phyloP scores from a whole-genome alignment of 2,329 filamentous ascomycete genomes.

The Aspergillus awamori region DNA sequence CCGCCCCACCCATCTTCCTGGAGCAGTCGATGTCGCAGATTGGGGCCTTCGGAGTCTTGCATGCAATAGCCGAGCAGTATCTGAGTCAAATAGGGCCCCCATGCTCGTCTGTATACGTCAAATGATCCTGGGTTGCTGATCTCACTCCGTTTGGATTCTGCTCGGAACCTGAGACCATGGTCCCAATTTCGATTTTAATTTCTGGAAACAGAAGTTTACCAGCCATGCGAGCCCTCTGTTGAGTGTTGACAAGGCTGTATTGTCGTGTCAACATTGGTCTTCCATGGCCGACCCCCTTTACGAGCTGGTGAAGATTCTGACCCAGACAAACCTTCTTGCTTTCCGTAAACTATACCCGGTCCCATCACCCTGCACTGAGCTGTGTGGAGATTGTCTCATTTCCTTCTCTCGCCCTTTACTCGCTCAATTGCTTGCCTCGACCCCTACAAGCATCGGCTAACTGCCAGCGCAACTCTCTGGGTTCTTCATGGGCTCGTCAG shows the following conservation, averaged over 20 bases:
- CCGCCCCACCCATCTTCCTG: slow-evolving; percentile 7
- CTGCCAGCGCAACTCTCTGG: background rate
- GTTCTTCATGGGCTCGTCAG: slow-evolving; percentile 6
- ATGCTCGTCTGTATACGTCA: slow-evolving; percentile 10
- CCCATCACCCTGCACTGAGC: background rate
- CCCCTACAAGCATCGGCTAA: background rate
- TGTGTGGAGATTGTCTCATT: slow-evolving; percentile 4
- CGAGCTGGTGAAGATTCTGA: slow-evolving; percentile 10
- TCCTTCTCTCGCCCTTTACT: background rate
- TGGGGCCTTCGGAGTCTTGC: slow-evolving; percentile 3
- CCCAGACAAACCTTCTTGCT: slow-evolving; percentile 6
- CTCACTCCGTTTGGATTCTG: background rate
- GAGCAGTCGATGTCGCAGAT: slow-evolving; percentile 1
- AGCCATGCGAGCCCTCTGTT: slow-evolving; percentile 10
- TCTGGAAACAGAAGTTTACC: slow-evolving; percentile 8
- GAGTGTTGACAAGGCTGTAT: slow-evolving; percentile 1
- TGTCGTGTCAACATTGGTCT: slow-evolving; percentile 11
- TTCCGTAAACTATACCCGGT: background rate
- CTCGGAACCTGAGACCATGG: slow-evolving; percentile 12
- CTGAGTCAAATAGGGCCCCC: slow-evolving; percentile 10
- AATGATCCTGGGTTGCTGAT: slow-evolving; percentile 13
- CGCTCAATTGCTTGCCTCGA: background rate
- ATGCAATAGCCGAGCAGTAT: slow-evolving; percentile 5
- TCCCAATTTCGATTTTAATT: background rate
- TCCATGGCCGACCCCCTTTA: slow-evolving; percentile 9